Base-by-base conservation (phyloP, 2,329 filamentous ascomycete genomes). In the Verticillium longisporum region DNA sequence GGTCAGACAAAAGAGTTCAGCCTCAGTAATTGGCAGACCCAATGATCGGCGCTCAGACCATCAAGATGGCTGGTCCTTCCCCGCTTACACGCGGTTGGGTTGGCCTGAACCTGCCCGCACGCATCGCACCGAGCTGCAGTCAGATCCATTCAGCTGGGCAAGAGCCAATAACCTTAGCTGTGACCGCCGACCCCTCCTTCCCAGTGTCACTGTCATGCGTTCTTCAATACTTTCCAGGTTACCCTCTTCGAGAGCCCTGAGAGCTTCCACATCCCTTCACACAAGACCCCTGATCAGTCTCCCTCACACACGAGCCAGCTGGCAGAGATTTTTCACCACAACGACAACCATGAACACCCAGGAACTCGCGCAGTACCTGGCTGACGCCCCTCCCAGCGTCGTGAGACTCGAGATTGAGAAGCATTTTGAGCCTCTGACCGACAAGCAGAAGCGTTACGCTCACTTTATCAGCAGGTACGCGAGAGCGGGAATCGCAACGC, bases 381-480 rank as follows among this genome's bases (percentile, higher is more conserved):
- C 95, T 56, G 95, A 99, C 75, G 88, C 89, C 65, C 95, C 95
- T 55, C 95, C 95, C 1, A 90, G 88, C 57, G 86, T 97, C 61
- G 94, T 97, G 62, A 87, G 88, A 56, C 85, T 99, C 57, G 88
- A 92, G 73, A 95, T 98, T 73, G 92, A 92, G 77, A 90, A 92
- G 72, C 94, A 98, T 77, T 99, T 98, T 69, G 89, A 94, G 60
- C 86, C 87, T 38, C 76, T 95, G 63, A 83, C 78, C 59, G 85
- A 90, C 69, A 81, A 89, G 72, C 86, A 96, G 78, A 92, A 94
- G 79, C 88, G 90, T 71, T 97, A 97, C 80, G 90, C 93, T 65
- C 93, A 97, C 77, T 92, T 88, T 72, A 91, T 96, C 72, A 91
- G 88, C 83, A 86, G 84, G 89, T 91, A 81, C 68, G 80, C 26